Evolutionary conservation across 2,329 filamentous ascomycete genomes (phyloP), one percentile per base, ranked within the genome.

Genomic region (Zymoseptoria pseudotritici): DNA sequence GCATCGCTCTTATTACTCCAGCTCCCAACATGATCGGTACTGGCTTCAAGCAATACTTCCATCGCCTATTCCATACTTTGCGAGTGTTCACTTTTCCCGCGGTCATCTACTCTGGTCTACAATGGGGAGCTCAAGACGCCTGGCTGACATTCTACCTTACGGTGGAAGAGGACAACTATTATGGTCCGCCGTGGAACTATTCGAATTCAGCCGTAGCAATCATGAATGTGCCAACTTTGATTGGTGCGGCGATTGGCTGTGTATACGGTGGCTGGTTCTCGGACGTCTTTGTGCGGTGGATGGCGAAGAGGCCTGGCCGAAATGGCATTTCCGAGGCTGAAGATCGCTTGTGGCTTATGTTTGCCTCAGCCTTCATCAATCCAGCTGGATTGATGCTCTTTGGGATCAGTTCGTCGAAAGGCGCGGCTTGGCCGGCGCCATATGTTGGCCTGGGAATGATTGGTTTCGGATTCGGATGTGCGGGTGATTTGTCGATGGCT

Each of bases 101-200:
- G 1, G 81, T 84, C 9, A 76, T 82, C 63, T 84, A 80, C 62
- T 80, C 81, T 2, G 82, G 82, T 8, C 69, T 84, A 22, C 82
- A 84, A 66, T 85, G 82, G 82, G 82, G 82, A 3, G 75, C 80
- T 29, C 83, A 85, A 69, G 82, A 84, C 63, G 81, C 82, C n/a
- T 84, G 82, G 71, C 72, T 85, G 21, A 81, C 80, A 1, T 84
- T 85, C 67, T 84, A 85, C 63, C 73, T 83, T 31, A 85, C 82
- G 0, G 76, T 84, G 1, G 77, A 83, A 66, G 80, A 85, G 65
- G 81, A 83, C 62, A 79, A 79, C 63, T 84, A 81, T 79, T 79
- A 78, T 24, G 77, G 72, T 0, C 71, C 74, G 9, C 83, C 83
- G 0, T 85, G 80, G 77, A 79, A 82, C 68, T 85, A 85, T 67